phyloP scores from a whole-genome alignment of 257 asterid genomes.

The Solanum corneliomulleri region DNA sequence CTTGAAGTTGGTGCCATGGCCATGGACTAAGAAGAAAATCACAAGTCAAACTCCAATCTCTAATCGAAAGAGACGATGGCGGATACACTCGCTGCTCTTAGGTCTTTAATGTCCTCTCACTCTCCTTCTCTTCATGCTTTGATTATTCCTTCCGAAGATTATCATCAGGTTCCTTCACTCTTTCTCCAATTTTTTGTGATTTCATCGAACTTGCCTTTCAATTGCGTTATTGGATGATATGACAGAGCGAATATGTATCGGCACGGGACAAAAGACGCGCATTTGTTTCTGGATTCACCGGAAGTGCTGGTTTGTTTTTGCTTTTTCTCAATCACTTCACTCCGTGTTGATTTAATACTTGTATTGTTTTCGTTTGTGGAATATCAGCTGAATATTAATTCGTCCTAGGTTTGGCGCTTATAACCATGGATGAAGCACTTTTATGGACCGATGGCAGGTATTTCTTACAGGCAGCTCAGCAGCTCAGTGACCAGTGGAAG shows the following conservation, averaged over 20 bases:
- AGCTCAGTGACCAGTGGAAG: conserved; percentile 80
- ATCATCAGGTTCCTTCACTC: conserved; percentile 59
- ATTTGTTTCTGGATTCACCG: conserved; percentile 80
- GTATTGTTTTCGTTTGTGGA: background rate
- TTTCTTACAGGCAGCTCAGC: conserved; percentile 79
- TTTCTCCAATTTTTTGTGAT: background rate
- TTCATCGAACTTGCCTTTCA: background rate
- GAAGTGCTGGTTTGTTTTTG: conserved; percentile 63
- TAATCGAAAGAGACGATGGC: conserved; percentile 26
- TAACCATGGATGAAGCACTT: conserved; percentile 69
- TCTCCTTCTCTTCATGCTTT: conserved; percentile 71
- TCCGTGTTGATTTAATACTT: background rate
- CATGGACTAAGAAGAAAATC: background rate
- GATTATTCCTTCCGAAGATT: conserved; percentile 88
- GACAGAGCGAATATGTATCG: conserved; percentile 91
- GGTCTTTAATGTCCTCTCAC: conserved; percentile 75
- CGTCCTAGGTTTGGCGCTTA: conserved; percentile 63
- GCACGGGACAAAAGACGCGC: conserved; percentile 77
- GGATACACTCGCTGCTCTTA: conserved; percentile 42
- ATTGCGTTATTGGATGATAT: background rate
- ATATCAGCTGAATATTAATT: background rate
- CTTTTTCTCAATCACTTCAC: background rate
- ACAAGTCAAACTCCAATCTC: background rate
- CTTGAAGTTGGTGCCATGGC: background rate
- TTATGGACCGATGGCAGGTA: conserved; percentile 96